These are phyloP conservation scores for Cryptococcus maquisensis DNA, from an alignment of 1,284 basidiomycete genomes.

Conservation along the genomic window DNA sequence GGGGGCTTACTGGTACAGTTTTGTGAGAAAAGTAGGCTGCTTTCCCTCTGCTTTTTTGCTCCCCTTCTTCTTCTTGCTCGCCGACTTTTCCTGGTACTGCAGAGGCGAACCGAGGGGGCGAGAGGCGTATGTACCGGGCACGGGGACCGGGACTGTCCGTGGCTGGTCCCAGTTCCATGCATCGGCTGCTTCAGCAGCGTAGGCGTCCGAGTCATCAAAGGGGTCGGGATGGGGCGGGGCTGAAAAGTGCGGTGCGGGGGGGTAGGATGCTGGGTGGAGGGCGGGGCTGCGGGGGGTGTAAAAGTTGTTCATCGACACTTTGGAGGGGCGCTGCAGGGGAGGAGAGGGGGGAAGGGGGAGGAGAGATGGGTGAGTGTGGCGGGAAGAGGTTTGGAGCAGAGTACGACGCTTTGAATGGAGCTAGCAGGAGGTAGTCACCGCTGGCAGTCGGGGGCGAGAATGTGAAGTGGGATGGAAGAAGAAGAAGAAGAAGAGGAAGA, in stretches of 20 bases:
- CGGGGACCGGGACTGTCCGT: not conserved
- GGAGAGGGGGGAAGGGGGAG: no score
- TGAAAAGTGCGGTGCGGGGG: constrained; percentile 2
- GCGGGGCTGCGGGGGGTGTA: not conserved
- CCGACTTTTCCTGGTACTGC: not conserved
- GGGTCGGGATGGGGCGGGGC: constrained; percentile 7
- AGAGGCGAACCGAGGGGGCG: not conserved
- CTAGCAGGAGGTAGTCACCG: no score
- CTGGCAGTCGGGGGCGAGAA: no score
- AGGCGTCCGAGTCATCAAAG: no score
- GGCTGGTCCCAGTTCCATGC: not conserved
- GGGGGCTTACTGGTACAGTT: constrained; percentile 76
- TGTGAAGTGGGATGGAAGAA: not conserved
- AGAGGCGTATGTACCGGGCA: not conserved
- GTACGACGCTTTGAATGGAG: no score
- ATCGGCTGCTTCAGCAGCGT: not conserved
- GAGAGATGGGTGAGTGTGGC: no score
- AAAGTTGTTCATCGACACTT: not conserved
- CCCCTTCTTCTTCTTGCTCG: constrained; percentile 11
- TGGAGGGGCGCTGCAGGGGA: no score
- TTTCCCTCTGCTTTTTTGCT: constrained; percentile 46
- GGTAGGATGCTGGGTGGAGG: constrained; percentile 1
- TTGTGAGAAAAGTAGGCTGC: constrained; percentile 87
- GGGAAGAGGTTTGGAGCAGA: no score
- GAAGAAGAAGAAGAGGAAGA: not conserved